Evolutionary conservation across 305 asterid species (phyloP).

Genomic region (Solanum hybrid): DNA sequence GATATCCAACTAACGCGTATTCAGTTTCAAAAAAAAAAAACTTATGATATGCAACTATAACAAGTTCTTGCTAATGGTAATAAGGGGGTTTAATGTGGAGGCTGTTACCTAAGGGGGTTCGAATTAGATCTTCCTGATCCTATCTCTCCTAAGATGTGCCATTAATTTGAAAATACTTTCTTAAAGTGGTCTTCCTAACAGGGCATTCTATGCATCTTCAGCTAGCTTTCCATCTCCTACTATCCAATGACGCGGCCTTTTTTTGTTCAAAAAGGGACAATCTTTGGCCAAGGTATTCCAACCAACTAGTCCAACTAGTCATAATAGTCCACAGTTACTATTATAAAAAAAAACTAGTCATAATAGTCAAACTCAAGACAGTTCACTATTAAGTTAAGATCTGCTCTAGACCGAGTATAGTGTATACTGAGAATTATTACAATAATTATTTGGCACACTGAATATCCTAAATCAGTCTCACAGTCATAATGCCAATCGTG

Average conservation of each 20-base stretch:
- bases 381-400: neutral
- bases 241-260: neutral
- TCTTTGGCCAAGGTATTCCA: neutral
- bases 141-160: neutral
- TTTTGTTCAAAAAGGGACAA: neutral
- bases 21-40: neutral
- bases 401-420: neutral
- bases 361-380: neutral
- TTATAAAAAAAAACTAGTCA: neutral
- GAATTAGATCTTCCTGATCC: neutral
- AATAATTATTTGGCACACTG: neutral
- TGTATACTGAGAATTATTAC: neutral
- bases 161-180: neutral
- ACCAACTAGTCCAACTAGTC: neutral
- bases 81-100: neutral
- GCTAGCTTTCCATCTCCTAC: neutral
- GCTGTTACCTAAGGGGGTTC: neutral
- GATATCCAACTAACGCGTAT: neutral
- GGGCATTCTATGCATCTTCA: neutral
- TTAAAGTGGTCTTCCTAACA: neutral
- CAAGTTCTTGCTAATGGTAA: neutral
- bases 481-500: neutral
- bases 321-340: neutral
- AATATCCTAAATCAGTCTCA: neutral
- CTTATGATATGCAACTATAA: neutral